Evolutionary conservation across 2,329 filamentous ascomycete species (phyloP), one percentile per base, ranked within the genome.

Genomic region (Monosporascus sp.): DNA sequence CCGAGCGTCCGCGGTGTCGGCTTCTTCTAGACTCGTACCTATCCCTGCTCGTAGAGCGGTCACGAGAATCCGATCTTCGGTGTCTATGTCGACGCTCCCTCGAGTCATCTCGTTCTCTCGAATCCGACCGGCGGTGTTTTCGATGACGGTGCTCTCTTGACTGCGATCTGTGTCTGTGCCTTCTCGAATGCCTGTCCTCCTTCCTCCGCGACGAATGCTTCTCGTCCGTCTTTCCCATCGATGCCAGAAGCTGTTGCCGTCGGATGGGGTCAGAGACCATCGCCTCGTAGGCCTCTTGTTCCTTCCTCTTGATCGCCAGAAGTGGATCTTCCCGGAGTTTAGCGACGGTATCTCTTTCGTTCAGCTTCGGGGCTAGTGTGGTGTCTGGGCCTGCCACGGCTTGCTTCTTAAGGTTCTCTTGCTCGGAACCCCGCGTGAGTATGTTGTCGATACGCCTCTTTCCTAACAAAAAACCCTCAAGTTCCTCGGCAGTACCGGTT

Each of bases 311-410:
- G 69, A 99, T 97, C 24, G 92, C 90, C 37, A 97, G 76, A 64
- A 99, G 78, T 0, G 94, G 94, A 67, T 99, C 94, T 60, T 95
- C 89, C 58, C 91, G 80, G 47, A 97, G 86, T 74, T 99, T 99
- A 48, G 84, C 73, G 31, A 90, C 88, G 0, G 86, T 91, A 69
- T 99, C 94, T 58, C 89, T 80, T 17, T 85, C 78, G 3, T 82
- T 88, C 66, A 90, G 84, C 56, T 87, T 82, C 49, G 85, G 63
- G 0, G 84, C 81, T 75, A 87, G 69, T 66, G 84, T 73, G 40
- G 73, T 75, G 35, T 87, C 83, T 57, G 84, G 72, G 0, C 79
- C 78, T 5, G 86, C 5, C 3, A 9, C 43, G 20, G n/a, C 81
- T 37, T 84, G 78, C 70, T 96, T 96, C 70, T 91, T 87, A 53